Conservation (phyloP, 352 stramenopile genomes). For the Phytophthora lateralis region DNA sequence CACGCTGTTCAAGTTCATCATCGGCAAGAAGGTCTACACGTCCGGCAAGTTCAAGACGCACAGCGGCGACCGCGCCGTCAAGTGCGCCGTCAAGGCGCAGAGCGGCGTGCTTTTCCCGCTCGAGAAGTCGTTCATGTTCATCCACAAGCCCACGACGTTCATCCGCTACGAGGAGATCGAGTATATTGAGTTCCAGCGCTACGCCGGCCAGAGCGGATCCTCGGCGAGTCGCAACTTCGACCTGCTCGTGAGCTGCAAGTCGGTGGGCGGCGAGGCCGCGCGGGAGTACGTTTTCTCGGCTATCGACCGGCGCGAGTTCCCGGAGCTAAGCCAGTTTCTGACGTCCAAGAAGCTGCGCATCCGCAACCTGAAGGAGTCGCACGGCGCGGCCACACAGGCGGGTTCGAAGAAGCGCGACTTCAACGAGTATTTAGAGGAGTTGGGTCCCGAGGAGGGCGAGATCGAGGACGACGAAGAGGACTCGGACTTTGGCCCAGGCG, state of each 20-base stretch:
- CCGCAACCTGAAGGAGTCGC: constrained; percentile 91
- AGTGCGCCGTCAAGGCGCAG: constrained; percentile 94
- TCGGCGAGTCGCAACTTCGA: constrained; percentile 96
- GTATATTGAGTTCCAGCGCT: constrained; percentile 98
- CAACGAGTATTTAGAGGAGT: constrained; percentile 80
- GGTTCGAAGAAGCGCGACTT: constrained; percentile 80
- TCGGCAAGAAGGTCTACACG: constrained; percentile 97
- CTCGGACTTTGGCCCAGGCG: constrained; percentile 92
- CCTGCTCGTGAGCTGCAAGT: constrained; percentile 92
- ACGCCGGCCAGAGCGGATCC: constrained; percentile 89
- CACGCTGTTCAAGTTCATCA: constrained; percentile 97
- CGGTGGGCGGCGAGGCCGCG: constrained; percentile 76
- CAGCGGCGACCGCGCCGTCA: constrained; percentile 87
- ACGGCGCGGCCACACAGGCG: constrained; percentile 36
- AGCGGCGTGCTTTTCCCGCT: constrained; percentile 97
- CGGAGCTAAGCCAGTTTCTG: constrained; percentile 95
- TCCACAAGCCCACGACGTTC: constrained; percentile 98
- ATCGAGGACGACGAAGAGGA: constrained; percentile 93
- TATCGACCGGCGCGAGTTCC: constrained; percentile 97
- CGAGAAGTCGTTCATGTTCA: constrained; percentile 99
- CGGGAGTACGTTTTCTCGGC: constrained; percentile 95
- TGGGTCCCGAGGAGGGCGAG: constrained; percentile 86
- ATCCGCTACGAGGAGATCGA: constrained; percentile 99
- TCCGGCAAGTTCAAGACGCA: constrained; percentile 92
- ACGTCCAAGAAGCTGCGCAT: constrained; percentile 95